These are phyloP conservation scores for Lindgomyces ingoldianus DNA, from an alignment of 495 filamentous ascomycete genomes.

Conservation along the genomic window DNA sequence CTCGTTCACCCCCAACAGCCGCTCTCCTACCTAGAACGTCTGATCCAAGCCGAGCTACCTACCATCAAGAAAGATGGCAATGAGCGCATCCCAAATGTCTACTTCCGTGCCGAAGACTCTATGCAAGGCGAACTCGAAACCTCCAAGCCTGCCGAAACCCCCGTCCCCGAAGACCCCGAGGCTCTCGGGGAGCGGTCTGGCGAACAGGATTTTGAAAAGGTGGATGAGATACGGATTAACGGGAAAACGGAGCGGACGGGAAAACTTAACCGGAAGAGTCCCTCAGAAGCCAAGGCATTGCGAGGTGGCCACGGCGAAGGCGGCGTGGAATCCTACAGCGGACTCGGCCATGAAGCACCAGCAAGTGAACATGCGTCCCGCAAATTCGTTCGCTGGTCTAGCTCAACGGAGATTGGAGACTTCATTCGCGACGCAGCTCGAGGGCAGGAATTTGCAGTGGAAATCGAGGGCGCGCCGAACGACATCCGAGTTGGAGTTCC, in stretches of 20 bases:
- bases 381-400: conserved; percentile 86
- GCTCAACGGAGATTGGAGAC: conserved; percentile 86
- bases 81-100: conserved; percentile 62
- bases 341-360: conserved; percentile 56
- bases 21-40: conserved; percentile 83
- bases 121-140: conserved; percentile 59
- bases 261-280: conserved; percentile 45
- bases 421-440: conserved; percentile 91
- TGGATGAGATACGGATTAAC: conserved; percentile 53
- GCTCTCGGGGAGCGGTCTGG: conserved; percentile 36
- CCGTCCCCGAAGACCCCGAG: conserved; percentile 42
- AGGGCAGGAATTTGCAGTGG: conserved; percentile 78
- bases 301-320: conserved; percentile 51
- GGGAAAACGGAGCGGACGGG: conserved; percentile 52
- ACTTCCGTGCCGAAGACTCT: conserved; percentile 78
- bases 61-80: conserved; percentile 63
- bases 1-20: conserved; percentile 92
- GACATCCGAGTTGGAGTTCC: conserved; percentile 81
- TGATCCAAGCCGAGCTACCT: conserved; percentile 88
- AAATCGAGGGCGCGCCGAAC: conserved; percentile 69
- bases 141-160: conserved; percentile 36
- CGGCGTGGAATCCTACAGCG: conserved; percentile 62
- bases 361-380: conserved; percentile 40
- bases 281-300: conserved; percentile 23
- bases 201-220: conserved; percentile 43